A percentile compares a stretch with the other conserved stretches of the same genome.
These are phyloP conservation scores for Aspergillus indologenus DNA, from an alignment of 495 filamentous ascomycete species.

Conservation along the genomic window DNA sequence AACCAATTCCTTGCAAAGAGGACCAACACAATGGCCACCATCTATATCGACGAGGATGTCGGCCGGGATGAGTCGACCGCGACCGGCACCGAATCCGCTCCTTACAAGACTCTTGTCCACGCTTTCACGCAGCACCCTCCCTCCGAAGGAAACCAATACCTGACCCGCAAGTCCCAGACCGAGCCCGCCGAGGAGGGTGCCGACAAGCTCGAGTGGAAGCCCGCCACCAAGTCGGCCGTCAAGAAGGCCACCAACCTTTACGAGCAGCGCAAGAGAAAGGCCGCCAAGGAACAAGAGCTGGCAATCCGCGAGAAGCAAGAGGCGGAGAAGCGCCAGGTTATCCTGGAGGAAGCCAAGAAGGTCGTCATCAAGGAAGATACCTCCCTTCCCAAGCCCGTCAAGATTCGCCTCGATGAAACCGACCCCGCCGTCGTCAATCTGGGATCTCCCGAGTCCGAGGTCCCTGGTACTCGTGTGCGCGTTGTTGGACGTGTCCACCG, in stretches of 20 bases:
- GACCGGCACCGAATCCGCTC: constrained; percentile 65
- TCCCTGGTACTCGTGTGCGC: constrained; percentile 72
- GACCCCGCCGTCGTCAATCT: constrained; percentile 58
- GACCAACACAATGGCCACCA: constrained; percentile 41
- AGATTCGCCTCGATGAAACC: constrained; percentile 69
- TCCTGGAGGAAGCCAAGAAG: constrained; percentile 85
- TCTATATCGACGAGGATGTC: constrained; percentile 77
- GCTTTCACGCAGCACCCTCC: constrained; percentile 72
- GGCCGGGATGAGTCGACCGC: constrained; percentile 68
- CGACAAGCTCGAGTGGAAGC: constrained; percentile 66
- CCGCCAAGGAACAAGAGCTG: constrained; percentile 63
- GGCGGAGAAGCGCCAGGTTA: constrained; percentile 60
- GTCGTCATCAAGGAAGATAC: constrained; percentile 76
- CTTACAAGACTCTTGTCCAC: constrained; percentile 76
- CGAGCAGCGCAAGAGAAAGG: constrained; percentile 74
- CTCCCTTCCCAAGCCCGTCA: constrained; percentile 72
- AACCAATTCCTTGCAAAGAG: background rate
- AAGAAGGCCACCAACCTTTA: constrained; percentile 76
- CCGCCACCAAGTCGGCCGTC: constrained; percentile 73
- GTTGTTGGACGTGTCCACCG: constrained; percentile 86
- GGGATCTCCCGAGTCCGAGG: constrained; percentile 46
- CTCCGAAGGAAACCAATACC: constrained; percentile 57
- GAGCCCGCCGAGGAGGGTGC: constrained; percentile 58
- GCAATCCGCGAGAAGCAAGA: constrained; percentile 70
- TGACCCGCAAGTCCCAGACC: constrained; percentile 65